Conservation (phyloP, 2,329 filamentous ascomycete genomes). For the Ophiocordyceps australis region DNA sequence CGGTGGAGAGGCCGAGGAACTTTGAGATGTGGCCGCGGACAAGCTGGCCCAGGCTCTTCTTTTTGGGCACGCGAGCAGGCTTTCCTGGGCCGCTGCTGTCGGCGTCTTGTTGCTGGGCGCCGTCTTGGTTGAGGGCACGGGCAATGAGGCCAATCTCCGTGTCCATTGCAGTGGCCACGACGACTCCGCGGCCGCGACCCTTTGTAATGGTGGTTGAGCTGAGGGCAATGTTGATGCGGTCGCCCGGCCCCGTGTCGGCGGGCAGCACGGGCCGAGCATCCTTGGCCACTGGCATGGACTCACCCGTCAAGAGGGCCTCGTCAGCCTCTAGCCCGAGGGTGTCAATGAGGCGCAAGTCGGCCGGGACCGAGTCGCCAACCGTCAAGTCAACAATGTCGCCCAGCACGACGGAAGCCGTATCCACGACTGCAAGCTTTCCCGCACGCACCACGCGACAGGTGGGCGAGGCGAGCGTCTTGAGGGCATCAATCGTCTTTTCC, state of each 20-base stretch:
- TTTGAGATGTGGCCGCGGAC: no score
- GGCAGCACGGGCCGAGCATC: constrained; percentile 22
- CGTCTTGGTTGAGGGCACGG: constrained; percentile 19
- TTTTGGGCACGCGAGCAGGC: constrained; percentile 19
- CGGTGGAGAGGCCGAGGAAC: constrained; percentile 32
- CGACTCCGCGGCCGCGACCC: constrained; percentile 39
- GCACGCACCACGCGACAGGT: constrained; percentile 23
- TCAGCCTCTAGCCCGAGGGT: constrained; percentile 51
- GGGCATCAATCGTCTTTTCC: constrained; percentile 29
- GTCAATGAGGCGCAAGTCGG: constrained; percentile 36
- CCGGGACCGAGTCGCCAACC: constrained; percentile 40
- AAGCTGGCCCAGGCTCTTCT: constrained; percentile 18
- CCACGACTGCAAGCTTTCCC: constrained; percentile 17
- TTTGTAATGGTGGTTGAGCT: constrained; percentile 44
- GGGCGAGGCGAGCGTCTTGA: constrained; percentile 22
- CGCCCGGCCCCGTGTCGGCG: constrained; percentile 26
- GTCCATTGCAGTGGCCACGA: constrained; percentile 40
- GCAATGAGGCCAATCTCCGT: constrained; percentile 47
- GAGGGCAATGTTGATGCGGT: constrained; percentile 43
- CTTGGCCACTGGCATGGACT: constrained; percentile 43
- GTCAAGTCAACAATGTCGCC: constrained; percentile 37
- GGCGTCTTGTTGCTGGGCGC: no score
- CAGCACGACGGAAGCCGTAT: constrained; percentile 27
- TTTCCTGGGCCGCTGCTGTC: not conserved
- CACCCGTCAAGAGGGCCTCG: constrained; percentile 45